Conservation (phyloP, 495 filamentous ascomycete species). For the Hypoxylon fragiforme region DNA sequence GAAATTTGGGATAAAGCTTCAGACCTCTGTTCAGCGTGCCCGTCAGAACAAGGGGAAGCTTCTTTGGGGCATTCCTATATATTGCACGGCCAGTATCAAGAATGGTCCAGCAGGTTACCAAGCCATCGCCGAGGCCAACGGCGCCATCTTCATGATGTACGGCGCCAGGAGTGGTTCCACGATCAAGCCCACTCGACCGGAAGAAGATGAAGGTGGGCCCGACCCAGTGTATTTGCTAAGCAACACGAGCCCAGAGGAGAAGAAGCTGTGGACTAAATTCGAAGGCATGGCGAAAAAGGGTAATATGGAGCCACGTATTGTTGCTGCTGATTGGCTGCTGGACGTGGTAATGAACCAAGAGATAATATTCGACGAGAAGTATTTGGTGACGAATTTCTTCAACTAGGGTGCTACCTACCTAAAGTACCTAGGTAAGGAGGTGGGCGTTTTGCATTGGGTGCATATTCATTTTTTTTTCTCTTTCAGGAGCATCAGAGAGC, state of each 20-base stretch:
- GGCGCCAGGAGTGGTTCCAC: conserved; percentile 66
- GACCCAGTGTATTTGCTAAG: conserved; percentile 81
- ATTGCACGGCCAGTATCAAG: conserved; percentile 73
- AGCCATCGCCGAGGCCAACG: conserved; percentile 83
- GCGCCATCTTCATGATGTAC: conserved; percentile 79
- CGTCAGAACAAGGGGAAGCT: conserved; percentile 74
- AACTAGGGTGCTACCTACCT: too few species aligned
- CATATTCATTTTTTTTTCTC: too few species aligned
- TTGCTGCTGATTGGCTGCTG: conserved; percentile 84
- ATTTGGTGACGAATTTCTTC: conserved; percentile 50
- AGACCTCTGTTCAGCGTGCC: conserved; percentile 66
- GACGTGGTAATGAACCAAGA: conserved; percentile 86
- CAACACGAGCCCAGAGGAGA: conserved; percentile 64
- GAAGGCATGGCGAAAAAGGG: conserved; percentile 70
- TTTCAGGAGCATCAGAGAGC: too few species aligned
- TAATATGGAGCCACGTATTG: conserved; percentile 74
- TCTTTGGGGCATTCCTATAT: conserved; percentile 71
- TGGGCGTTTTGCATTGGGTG: too few species aligned
- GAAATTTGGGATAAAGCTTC: conserved; percentile 67
- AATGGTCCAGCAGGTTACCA: conserved; percentile 83
- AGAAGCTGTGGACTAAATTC: conserved; percentile 78
- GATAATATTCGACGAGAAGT: conserved; percentile 64
- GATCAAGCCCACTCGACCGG: conserved; percentile 58
- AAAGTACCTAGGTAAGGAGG: too few species aligned
- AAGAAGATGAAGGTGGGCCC: conserved; percentile 60